Base-by-base conservation (phyloP, 2,329 filamentous ascomycete genomes). In the Cryphonectria radicalis region DNA sequence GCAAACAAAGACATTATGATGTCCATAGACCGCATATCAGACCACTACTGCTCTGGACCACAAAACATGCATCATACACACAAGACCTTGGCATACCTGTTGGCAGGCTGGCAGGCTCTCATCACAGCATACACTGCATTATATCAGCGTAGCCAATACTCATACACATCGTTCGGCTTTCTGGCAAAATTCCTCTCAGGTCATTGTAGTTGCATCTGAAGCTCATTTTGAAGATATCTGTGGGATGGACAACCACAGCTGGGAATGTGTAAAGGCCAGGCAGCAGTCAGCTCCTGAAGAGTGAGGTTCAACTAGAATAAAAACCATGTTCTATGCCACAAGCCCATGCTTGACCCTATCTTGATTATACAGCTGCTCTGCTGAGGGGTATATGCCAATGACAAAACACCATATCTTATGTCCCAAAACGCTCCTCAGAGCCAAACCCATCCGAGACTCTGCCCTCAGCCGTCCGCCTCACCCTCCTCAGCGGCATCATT, bases 401-500 rank as follows among this genome's bases (percentile, higher is more conserved):
- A 40, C 10, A 22, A 22, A 40, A 11, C 35, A n/a, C 19, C 59
- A 40, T 40, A 40, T 37, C 14, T 6, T 10, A 40, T 40, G 17
- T 40, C 22, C 17, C 10, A 13, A 11, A 40, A 19, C 19, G 4
- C 14, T 32, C 3, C 7, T 35, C 57, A 6, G 25, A 28, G 14
- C 19, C 19, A 25, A 55, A 10, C 6, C 4, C 5, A 60, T 60
- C 28, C 13, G 14, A 14, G 35, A 28, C 28, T 32, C 57, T 40
- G 8, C 32, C 59, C 32, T 62, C 7, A 62, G 8, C 66, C 10
- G 7, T 64, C 62, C 17, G 35, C 7, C 63, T 50, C n/a, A 2
- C 32, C 37, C 14, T 17, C 63, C 35, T 67, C 43, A 35, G 7
- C 37, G 32, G 28, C 60, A 66, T 59, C 53, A 69, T 73, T 40